Evolutionary conservation across 164 flowering plant genomes (phyloP).

Genomic region (Vitis labrusca): DNA sequence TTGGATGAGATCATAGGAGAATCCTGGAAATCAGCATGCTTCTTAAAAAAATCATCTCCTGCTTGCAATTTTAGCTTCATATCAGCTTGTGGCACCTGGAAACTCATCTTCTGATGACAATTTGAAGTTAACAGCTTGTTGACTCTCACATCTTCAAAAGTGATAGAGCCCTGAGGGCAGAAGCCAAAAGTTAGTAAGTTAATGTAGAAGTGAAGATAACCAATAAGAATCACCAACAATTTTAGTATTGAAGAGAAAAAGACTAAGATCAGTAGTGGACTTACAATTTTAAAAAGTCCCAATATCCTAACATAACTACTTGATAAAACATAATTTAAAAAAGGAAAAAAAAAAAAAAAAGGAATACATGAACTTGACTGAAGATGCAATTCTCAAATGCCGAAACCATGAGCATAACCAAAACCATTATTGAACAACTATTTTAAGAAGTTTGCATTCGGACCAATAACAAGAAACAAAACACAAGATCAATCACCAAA

Average conservation of each 20-base stretch:
- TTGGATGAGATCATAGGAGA: conserved; percentile 25
- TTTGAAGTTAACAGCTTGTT: conserved; percentile 14
- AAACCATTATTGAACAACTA: not conserved
- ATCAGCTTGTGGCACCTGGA: conserved; percentile 5
- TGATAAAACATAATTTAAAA: not conserved
- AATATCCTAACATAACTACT: not conserved
- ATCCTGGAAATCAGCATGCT: conserved; percentile 11
- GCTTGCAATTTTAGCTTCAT: conserved; percentile 1
- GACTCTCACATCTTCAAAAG: conserved; percentile 5
- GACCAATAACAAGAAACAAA: not conserved
- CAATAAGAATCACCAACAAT: not conserved
- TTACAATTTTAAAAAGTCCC: not conserved
- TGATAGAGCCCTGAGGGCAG: conserved; percentile 22
- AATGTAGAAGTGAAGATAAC: not conserved
- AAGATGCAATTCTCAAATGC: not conserved
- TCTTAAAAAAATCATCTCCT: conserved; percentile 9
- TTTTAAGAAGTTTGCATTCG: not conserved
- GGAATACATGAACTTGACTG: not conserved
- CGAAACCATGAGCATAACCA: not conserved
- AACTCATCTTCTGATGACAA: conserved; percentile 2
- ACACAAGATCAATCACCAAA: not conserved
- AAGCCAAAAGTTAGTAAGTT: not conserved
- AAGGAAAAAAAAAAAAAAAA: not conserved
- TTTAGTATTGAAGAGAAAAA: not conserved
- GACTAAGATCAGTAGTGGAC: not conserved